Evolutionary conservation across 768 basidiomycete species (phyloP).

Genomic region (Psilocybe tampanensis): DNA sequence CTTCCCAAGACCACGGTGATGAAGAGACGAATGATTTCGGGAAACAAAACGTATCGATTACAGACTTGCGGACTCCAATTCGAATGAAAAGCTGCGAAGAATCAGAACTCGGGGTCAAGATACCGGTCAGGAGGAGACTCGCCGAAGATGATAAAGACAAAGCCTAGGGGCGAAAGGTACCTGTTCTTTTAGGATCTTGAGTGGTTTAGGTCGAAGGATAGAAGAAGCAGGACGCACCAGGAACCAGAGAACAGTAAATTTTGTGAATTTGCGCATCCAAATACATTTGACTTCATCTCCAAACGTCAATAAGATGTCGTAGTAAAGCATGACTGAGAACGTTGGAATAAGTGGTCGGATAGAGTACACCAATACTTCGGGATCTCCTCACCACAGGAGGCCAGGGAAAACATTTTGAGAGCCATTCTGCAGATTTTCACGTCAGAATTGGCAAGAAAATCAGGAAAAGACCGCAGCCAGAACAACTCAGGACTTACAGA

Average conservation of each 20-base stretch:
- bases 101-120: background rate
- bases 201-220: background rate
- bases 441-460: no score
- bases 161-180: slow-evolving; percentile 9
- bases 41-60: slow-evolving; percentile 3
- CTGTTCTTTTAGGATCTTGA: background rate
- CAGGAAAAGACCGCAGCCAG: no score
- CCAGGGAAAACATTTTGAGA: slow-evolving; percentile 3
- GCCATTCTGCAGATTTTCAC: background rate
- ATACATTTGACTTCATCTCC: slow-evolving; percentile 6
- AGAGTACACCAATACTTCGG: background rate
- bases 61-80: slow-evolving; percentile 5
- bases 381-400: slow-evolving; percentile 2
- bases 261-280: slow-evolving; percentile 8
- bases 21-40: slow-evolving; percentile 3
- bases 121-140: background rate
- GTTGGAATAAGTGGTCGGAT: background rate
- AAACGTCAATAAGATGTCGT: slow-evolving; percentile 10
- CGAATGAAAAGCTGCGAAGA: slow-evolving; percentile 4
- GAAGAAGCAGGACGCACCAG: background rate
- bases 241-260: slow-evolving; percentile 6
- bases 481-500: no score
- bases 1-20: slow-evolving; percentile 4
- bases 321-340: slow-evolving; percentile 5
- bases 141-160: slow-evolving; percentile 3